Base-by-base conservation (phyloP, 345 rosid species). In the Citropsis articulata region DNA sequence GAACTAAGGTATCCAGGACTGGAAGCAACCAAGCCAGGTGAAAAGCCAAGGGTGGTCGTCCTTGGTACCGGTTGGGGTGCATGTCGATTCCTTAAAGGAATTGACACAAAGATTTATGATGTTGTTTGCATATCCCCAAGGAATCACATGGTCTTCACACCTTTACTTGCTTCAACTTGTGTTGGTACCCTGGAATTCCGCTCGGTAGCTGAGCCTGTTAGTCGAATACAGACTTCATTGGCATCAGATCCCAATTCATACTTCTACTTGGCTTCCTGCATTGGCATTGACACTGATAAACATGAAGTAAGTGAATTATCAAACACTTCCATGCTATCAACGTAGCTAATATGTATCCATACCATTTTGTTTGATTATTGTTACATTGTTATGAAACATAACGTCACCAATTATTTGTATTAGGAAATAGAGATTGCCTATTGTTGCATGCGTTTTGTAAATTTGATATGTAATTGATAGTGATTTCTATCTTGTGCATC, bases 111-210 rank as follows among this genome's bases (percentile, higher is more conserved):
- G 61, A 76, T 81, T 53, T 90, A 88, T 61, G 97, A 92, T 74
- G 75, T 80, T 71, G 97, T 88, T 79, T 92, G 97, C 78, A 78
- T 92, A n/a, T 90, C 97, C 25, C 94, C 94, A 1, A 83, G 97
- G 83, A 92, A 92, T 78, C 97, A 92, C 90, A 90, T 92, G 97
- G 97, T 92, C 21, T 90, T 90, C 82, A 92, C 94, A 38, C 93
- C 93, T 80, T 80, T 91, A 81, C 95, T 91, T 40, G 93, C 95
- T 78, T 90, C 95, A 36, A 91, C 95, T 62, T 89, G 91, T 79
- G 91, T 91, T 57, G 90, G 94, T 42, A 96, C 99, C 24, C 90
- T 94, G 31, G 99, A 94, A 80, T 96, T 96, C 74, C 89, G 98
- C 63, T 92, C 97, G 1, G 97, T 94, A 24, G 95, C 92, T 21